Evolutionary conservation across 257 asterid species (phyloP), one percentile per base, ranked within the genome.

Genomic region (Mentha longifolia): DNA sequence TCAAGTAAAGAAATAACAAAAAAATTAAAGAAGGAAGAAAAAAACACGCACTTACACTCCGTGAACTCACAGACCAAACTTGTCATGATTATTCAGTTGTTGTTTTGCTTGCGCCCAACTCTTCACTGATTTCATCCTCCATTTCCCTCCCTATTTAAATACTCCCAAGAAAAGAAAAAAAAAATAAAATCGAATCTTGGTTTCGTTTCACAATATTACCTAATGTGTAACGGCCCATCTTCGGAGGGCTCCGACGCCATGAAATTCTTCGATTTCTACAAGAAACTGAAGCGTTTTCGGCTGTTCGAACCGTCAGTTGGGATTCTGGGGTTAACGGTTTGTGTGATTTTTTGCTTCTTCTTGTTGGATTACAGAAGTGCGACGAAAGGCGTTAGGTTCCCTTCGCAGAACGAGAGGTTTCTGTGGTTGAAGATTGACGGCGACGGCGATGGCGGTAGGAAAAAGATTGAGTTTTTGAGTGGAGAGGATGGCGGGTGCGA

Each of bases 291-390:
- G 86, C 81, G 92, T 17, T 83, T 91, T 4, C 84, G 91, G 80
- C 57, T 89, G 30, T 89, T 89, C 41, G 97, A 94, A 52, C 96
- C 98, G 47, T 91, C 95, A 2, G 61, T 89, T 8, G 94, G 90
- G 61, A 56, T 94, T 74, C 84, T 91, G 35, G 99, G 99, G 2
- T 72, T 94, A 47, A 75, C 91, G 7, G 61, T 85, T 33, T 80
- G 82, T 43, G 87, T 89, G 17, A 75, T 91, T 43, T 81, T 87
- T 58, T 77, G 86, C 52, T 94, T 94, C 79, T 88, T 83, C 61
- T 67, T 81, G 82, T 61, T 89, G 86, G 91, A 89, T 78, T 94
- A 81, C 49, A 80, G 85, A 78, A 78, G 75, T 56, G 90, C 77
- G 70, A 61, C 77, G 6, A 88, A 82, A 74, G 95, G 88, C 71